Evolutionary conservation across 495 filamentous ascomycete genomes (phyloP), one percentile per base, ranked within the genome.

Genomic region (Sporormia fimetaria): DNA sequence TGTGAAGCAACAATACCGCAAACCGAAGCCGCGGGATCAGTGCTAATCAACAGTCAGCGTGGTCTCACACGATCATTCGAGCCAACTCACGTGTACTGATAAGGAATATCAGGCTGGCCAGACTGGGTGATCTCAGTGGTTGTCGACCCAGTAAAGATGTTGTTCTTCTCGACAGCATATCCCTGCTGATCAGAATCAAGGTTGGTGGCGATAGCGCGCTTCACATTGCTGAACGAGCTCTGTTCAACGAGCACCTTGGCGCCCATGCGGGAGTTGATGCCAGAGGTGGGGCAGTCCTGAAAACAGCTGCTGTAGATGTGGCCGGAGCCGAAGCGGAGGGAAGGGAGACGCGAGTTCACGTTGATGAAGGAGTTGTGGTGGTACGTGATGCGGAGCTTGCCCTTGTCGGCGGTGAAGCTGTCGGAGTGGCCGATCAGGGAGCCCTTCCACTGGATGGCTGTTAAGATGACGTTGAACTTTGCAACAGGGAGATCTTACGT

Each of bases 231-330:
- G 24, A 40, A 40, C n/a, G 8, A 31, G 15, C 12, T 40, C 24
- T 40, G 22, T 17, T 40, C 37, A 16, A 40, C 37, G 12, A 40
- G 23, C 6, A 40, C 37, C 5, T 29, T 4, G 6, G 37, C 37
- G 14, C 37, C 37, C 37, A 40, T 40, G 15, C 37, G 37, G 6
- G 37, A 40, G 37, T 40, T 40, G n/a, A 40, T 40, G 2, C 37
- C 37, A 4, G 37, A 40, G 4, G 37, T 40, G n/a, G 24, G 37
- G 3, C 37, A 21, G 16, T 29, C 23, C n/a, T 17, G 27, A 20
- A 28, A 40, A 25, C 37, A 40, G 17, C 22, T 28, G 23, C 20
- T 29, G 27, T 40, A 40, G 3, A 40, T 25, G 21, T 40, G 37
- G 8, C 22, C 37, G 14, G 24, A 28, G 20, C 37, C 37, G 15